Percentiles rank a stretch among this genome's conserved stretches.
phyloP scores from a whole-genome alignment of 106 monocot genomes.

The Dendrobium huoshanense region DNA sequence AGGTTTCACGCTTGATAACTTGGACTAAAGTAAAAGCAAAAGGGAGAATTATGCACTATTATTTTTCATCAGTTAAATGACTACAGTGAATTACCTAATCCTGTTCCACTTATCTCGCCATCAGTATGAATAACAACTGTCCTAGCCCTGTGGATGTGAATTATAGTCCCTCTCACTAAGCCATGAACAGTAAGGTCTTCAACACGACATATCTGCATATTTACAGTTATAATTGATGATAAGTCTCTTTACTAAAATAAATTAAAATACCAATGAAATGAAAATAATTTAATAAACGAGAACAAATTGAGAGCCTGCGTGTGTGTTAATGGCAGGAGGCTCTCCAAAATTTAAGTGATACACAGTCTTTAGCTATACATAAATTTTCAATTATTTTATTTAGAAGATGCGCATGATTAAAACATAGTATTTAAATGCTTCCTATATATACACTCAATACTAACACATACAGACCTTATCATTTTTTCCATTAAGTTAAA shows the following conservation, averaged over 20 bases:
- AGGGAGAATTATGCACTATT: not conserved
- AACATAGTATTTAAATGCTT: not conserved
- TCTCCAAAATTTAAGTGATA: not conserved
- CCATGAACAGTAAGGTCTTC: constrained; percentile 72
- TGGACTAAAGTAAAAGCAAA: not conserved
- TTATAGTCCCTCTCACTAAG: constrained; percentile 61
- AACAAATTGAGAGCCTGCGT: not conserved
- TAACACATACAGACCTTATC: not conserved
- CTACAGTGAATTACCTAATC: constrained; percentile 57
- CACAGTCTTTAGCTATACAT: not conserved
- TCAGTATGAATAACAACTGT: constrained; percentile 53
- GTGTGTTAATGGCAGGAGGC: not conserved
- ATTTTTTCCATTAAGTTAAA: not conserved
- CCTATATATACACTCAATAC: not conserved
- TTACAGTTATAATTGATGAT: not conserved
- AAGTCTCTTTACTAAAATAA: not conserved
- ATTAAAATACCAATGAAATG: not conserved
- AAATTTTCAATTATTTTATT: not conserved
- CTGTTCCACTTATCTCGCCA: constrained; percentile 73
- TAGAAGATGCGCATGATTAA: not conserved
- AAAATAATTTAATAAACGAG: not conserved
- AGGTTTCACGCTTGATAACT: not conserved
- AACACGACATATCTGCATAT: constrained; percentile 81
- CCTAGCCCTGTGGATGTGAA: constrained; percentile 91
- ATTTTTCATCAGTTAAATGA: not conserved